A percentile compares a stretch with the other conserved stretches of the same genome.
phyloP scores from a whole-genome alignment of 805 yeast genomes.

The Candida nonsorbophila region DNA sequence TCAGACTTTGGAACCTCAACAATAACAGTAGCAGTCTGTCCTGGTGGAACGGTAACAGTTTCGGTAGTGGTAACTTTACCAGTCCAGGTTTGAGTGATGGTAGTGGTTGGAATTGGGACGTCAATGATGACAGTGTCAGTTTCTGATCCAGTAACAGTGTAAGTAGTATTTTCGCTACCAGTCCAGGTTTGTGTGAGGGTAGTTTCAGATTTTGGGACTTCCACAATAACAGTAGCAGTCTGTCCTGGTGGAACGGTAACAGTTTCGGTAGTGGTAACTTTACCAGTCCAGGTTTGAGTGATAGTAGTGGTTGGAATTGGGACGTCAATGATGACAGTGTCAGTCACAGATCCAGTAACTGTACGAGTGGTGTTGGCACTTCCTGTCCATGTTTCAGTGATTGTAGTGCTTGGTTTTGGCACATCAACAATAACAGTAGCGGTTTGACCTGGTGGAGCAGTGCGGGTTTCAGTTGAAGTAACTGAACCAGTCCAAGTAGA shows the following conservation, averaged over 20 bases:
- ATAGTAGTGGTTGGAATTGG: constrained; percentile 9
- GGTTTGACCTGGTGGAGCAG: constrained; percentile 13
- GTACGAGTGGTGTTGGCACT: too few species aligned
- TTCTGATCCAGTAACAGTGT: too few species aligned
- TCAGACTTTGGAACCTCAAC: constrained; percentile 10
- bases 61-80: constrained; percentile 6
- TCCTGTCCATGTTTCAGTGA: too few species aligned
- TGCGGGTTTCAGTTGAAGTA: constrained; percentile 5
- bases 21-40: constrained; percentile 13
- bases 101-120: constrained; percentile 11
- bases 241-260: constrained; percentile 12
- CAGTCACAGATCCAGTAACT: too few species aligned
- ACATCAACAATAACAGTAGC: constrained; percentile 12
- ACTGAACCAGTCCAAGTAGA: constrained; percentile 7
- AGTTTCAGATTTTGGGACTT: constrained; percentile 11
- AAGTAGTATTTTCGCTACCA: too few species aligned
- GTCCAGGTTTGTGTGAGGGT: constrained; percentile 11
- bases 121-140: constrained; percentile 6
- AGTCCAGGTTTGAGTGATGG: constrained; percentile 12
- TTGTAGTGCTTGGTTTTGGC: constrained; percentile 10
- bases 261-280: too few species aligned
- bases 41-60: constrained; percentile 6
- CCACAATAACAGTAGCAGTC: constrained; percentile 13
- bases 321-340: constrained; percentile 7
- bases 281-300: constrained; percentile 9